Evolutionary conservation across 345 rosid species (phyloP).

Genomic region (Eucalyptus sp.): DNA sequence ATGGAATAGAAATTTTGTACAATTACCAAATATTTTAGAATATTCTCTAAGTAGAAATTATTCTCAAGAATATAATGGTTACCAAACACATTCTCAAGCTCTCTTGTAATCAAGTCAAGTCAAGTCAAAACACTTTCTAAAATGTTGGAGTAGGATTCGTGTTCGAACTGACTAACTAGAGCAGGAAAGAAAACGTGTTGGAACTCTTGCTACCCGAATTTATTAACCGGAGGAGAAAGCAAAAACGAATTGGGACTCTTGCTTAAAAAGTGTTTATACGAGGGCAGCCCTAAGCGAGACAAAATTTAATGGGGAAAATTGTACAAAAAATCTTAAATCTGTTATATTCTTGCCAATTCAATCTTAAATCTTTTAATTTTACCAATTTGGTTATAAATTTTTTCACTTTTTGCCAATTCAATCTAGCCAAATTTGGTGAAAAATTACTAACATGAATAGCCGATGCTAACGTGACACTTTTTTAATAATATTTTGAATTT

Average conservation of each 20-base stretch:
- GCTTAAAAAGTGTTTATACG: neutral
- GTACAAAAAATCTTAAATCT: too few relatives aligned
- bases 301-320: neutral
- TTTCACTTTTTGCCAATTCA: too few relatives aligned
- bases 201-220: neutral
- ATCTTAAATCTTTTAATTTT: too few relatives aligned
- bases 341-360: too few relatives aligned
- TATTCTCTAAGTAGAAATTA: too few relatives aligned
- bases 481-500: too few relatives aligned
- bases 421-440: fast-evolving
- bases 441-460: fast-evolving
- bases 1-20: fast-evolving
- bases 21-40: too few relatives aligned
- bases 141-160: neutral
- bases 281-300: neutral
- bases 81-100: neutral
- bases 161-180: neutral
- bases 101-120: neutral
- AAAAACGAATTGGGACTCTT: neutral
- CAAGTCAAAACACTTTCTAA: too few relatives aligned
- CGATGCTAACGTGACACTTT: fast-evolving
- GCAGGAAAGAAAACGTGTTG: neutral
- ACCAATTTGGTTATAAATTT: fast-evolving
- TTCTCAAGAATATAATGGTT: fast-evolving
- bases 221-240: neutral